phyloP scores from a whole-genome alignment of 305 asterid genomes.

The Solanum hybrid region DNA sequence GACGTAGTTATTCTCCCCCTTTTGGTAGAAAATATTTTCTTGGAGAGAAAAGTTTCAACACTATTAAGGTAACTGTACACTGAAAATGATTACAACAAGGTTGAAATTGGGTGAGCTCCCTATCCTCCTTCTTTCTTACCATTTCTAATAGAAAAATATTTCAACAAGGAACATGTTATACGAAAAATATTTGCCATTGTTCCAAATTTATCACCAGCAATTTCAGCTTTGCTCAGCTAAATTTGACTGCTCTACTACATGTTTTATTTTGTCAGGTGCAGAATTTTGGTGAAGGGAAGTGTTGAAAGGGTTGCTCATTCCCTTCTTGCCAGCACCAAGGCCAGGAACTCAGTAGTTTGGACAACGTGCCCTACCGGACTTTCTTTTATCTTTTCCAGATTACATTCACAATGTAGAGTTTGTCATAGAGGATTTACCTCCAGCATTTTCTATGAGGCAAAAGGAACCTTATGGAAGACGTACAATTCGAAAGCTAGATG shows the following conservation, averaged over 20 bases:
- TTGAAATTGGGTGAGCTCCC: background rate
- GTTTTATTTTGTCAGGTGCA: slow-evolving; percentile 9
- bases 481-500: slow-evolving; percentile 15
- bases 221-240: background rate
- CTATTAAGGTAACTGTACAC: background rate
- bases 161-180: background rate
- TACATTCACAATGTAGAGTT: slow-evolving; percentile 23
- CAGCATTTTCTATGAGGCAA: slow-evolving; percentile 22
- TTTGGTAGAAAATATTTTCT: background rate
- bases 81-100: background rate
- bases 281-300: slow-evolving; percentile 33
- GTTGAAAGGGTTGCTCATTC: slow-evolving; percentile 34
- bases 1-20: background rate
- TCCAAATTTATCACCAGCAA: background rate
- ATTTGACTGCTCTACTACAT: background rate
- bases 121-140: background rate
- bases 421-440: slow-evolving; percentile 35
- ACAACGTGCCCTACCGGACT: slow-evolving; percentile 23
- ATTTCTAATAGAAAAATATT: background rate
- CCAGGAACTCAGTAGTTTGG: slow-evolving; percentile 17
- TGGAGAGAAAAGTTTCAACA: background rate
- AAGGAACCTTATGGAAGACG: slow-evolving; percentile 28
- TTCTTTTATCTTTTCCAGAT: slow-evolving; percentile 15
- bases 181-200: background rate
- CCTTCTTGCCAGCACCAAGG: slow-evolving; percentile 26